Conservation (phyloP, 2,329 filamentous ascomycete species). For the Rasamsonia emersonii region DNA sequence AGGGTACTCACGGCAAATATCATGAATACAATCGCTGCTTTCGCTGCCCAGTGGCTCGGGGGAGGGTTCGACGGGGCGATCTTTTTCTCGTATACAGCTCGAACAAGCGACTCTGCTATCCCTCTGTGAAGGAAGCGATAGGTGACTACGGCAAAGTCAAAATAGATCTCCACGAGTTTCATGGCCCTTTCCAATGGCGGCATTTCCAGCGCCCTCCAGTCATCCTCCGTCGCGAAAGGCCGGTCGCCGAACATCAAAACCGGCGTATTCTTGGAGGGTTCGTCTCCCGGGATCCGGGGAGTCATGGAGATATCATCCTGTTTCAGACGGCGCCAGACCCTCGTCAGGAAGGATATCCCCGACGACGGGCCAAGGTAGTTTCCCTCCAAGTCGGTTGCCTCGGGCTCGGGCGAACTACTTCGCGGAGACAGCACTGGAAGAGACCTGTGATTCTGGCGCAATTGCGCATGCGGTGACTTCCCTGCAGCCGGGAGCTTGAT, state of each 20-base stretch:
- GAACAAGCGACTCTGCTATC: conserved; percentile 43
- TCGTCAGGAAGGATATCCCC: conserved; percentile 50
- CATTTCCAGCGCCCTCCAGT: conserved; percentile 29
- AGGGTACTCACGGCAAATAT: conserved; percentile 42
- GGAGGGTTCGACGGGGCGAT: conserved; percentile 28
- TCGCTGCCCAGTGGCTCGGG: conserved; percentile 35
- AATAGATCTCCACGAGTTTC: conserved; percentile 46
- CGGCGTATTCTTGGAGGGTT: conserved; percentile 33
- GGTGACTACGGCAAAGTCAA: conserved; percentile 53
- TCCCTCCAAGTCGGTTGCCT: conserved; percentile 43
- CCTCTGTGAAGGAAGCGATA: conserved; percentile 51
- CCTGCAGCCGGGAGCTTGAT: neutral
- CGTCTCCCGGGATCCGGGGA: conserved; percentile 20
- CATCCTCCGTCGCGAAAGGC: conserved; percentile 32
- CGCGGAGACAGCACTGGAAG: conserved; percentile 14
- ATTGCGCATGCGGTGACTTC: neutral
- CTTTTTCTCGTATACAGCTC: conserved; percentile 31
- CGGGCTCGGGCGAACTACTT: conserved; percentile 37
- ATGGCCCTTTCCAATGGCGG: conserved; percentile 30
- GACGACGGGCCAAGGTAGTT: conserved; percentile 50
- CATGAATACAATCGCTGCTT: conserved; percentile 41
- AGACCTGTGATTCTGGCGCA: conserved; percentile 1
- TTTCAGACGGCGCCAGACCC: conserved; percentile 59
- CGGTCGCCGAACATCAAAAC: conserved; percentile 45
- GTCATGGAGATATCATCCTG: conserved; percentile 38